A percentile compares a stretch with the other conserved stretches of the same genome.
These are phyloP conservation scores for Fusarium sulawesiense DNA, from an alignment of 2,329 filamentous ascomycete species.

Conservation along the genomic window DNA sequence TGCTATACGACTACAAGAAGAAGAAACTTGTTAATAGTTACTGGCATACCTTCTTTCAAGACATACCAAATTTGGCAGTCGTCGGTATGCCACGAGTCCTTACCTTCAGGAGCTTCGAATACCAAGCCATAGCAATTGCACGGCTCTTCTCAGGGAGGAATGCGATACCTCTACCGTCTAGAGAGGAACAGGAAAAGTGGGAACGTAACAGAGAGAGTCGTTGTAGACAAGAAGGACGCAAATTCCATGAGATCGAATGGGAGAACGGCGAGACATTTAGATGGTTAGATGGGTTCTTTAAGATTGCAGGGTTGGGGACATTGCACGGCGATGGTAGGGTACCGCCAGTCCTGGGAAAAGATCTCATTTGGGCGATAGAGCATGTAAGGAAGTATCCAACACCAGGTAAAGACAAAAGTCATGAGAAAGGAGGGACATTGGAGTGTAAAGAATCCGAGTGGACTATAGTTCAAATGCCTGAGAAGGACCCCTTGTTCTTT, in stretches of 20 bases:
- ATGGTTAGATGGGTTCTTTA: slow-evolving; percentile 60
- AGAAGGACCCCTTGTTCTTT: slow-evolving; percentile 4
- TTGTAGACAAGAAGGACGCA: slow-evolving; percentile 48
- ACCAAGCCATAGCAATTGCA: slow-evolving; percentile 65
- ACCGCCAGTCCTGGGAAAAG: slow-evolving; percentile 58
- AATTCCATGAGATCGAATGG: slow-evolving; percentile 66
- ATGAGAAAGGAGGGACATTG: not conserved
- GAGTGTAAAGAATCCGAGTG: slow-evolving; percentile 3
- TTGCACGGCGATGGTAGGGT: slow-evolving; percentile 59
- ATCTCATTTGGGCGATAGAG: slow-evolving; percentile 61
- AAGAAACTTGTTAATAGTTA: slow-evolving; percentile 60
- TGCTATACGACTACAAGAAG: slow-evolving; percentile 61
- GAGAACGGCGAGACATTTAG: slow-evolving; percentile 62
- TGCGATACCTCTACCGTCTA: slow-evolving; percentile 52
- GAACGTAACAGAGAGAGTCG: slow-evolving; percentile 54
- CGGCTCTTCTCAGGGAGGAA: slow-evolving; percentile 59
- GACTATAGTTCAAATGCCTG: slow-evolving; percentile 22
- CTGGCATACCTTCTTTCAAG: slow-evolving; percentile 64
- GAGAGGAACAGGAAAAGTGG: slow-evolving; percentile 58
- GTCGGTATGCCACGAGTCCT: slow-evolving; percentile 63
- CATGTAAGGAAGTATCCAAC: slow-evolving; percentile 61
- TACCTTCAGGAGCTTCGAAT: slow-evolving; percentile 67
- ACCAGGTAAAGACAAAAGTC: slow-evolving; percentile 36
- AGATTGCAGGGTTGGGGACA: slow-evolving; percentile 61
- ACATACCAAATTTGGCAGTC: slow-evolving; percentile 60